These are phyloP conservation scores for Platismatia glauca DNA, from an alignment of 495 filamentous ascomycete genomes.

Conservation along the genomic window DNA sequence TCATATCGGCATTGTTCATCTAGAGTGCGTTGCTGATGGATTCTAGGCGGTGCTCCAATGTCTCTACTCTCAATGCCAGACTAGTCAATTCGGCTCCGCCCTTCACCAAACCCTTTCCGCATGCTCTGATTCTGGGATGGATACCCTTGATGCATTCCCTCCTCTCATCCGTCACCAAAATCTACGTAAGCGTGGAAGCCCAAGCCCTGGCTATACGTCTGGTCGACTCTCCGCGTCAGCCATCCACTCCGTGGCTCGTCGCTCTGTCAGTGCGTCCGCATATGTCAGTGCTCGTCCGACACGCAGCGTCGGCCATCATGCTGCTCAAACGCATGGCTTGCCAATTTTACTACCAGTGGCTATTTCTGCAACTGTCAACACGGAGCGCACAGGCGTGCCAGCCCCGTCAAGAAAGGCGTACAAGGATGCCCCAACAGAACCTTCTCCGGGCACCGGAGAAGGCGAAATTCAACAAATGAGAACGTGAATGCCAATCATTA, in stretches of 20 bases:
- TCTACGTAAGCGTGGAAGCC: constrained; percentile 20
- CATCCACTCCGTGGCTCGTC: constrained; percentile 18
- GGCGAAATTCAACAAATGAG: not conserved
- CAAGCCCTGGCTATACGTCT: constrained; percentile 7
- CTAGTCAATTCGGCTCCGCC: constrained; percentile 29
- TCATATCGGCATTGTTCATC: constrained; percentile 6
- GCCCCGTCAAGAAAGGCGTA: not conserved
- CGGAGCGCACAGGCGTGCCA: not conserved
- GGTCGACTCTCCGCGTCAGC: constrained; percentile 14
- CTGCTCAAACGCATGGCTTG: not conserved
- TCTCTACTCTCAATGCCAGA: constrained; percentile 36
- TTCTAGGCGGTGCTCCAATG: constrained; percentile 33
- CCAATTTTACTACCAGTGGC: not conserved
- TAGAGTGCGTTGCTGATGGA: constrained; percentile 8
- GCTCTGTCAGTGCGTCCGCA: constrained; percentile 17
- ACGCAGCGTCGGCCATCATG: constrained; percentile 12
- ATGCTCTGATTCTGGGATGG: constrained; percentile 22
- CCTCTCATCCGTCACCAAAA: constrained; percentile 24
- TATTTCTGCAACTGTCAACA: not conserved
- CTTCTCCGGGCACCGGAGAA: not conserved
- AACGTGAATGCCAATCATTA: not conserved
- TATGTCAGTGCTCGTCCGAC: constrained; percentile 18
- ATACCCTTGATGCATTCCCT: constrained; percentile 12
- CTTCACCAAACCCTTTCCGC: constrained; percentile 28
- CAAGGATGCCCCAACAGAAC: not conserved